Percentiles rank a stretch among this genome's conserved stretches.
Conservation (phyloP, 2,329 filamentous ascomycete genomes). For the Ploettnerulaceae sp. region DNA sequence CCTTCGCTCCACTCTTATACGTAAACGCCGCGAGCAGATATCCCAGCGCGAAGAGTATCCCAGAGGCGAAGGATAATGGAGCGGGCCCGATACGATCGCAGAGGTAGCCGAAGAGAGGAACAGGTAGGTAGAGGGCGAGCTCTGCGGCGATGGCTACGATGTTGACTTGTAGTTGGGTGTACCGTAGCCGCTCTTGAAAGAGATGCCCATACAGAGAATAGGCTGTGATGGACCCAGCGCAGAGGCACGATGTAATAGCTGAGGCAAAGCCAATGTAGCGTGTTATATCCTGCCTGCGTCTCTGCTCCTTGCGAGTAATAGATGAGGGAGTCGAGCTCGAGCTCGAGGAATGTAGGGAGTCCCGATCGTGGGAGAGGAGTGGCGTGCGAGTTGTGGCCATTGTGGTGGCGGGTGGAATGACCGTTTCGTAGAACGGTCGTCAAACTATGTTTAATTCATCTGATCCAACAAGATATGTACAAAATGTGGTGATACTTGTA, state of each 20-base stretch:
- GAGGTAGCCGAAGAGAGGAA: constrained; percentile 81
- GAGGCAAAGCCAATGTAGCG: constrained; percentile 46
- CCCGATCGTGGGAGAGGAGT: constrained; percentile 21
- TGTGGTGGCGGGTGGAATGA: constrained; percentile 3
- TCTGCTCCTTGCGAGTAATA: constrained; percentile 15
- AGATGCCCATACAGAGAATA: constrained; percentile 92
- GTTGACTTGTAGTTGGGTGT: constrained; percentile 90
- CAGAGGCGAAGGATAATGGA: constrained; percentile 68
- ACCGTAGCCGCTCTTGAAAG: constrained; percentile 80
- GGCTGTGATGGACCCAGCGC: constrained; percentile 85
- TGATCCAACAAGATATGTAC: constrained; percentile 8
- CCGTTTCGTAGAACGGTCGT: constrained; percentile 9
- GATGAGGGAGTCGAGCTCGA: constrained; percentile 19
- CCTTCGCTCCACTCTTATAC: constrained; percentile 55
- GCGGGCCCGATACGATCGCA: constrained; percentile 85
- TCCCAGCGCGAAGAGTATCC: constrained; percentile 69
- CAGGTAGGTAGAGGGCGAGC: constrained; percentile 85
- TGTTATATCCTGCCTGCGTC: constrained; percentile 23
- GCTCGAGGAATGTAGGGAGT: constrained; percentile 19
- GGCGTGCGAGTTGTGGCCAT: constrained; percentile 26
- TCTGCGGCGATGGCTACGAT: constrained; percentile 82
- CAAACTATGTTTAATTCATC: background rate
- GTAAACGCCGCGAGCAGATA: constrained; percentile 79
- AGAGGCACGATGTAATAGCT: constrained; percentile 58
- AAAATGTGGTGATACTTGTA: no score